Conservation (phyloP, 2,329 filamentous ascomycete genomes). For the Colletotrichum neosansevieriae region DNA sequence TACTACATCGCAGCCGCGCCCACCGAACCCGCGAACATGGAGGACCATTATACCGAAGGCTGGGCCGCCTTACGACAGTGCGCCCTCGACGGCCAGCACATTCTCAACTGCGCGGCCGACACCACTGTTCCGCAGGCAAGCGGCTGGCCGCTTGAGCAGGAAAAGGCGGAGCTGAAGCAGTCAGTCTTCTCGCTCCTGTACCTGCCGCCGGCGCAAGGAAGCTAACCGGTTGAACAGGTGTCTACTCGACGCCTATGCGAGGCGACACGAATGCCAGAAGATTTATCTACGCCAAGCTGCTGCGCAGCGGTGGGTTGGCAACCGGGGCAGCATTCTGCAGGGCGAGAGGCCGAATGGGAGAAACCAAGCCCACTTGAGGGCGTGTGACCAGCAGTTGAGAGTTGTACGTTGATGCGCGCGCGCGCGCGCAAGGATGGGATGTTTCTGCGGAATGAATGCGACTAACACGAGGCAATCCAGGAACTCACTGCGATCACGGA, state of each 20-base stretch:
- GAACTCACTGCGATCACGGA: slow-evolving; percentile 70
- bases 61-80: slow-evolving; percentile 74
- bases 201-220: background rate
- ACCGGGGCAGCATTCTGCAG: slow-evolving; percentile 65
- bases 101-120: slow-evolving; percentile 74
- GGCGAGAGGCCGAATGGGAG: slow-evolving; percentile 61
- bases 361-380: slow-evolving; percentile 62
- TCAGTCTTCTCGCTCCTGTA: slow-evolving; percentile 51
- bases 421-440: background rate
- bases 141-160: slow-evolving; percentile 70
- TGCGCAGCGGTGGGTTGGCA: slow-evolving; percentile 70
- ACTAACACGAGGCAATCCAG: slow-evolving; percentile 49
- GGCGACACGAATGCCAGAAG: slow-evolving; percentile 74
- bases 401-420: slow-evolving; percentile 56
- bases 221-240: slow-evolving; percentile 54
- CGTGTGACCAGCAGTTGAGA: slow-evolving; percentile 69
- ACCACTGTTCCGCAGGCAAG: slow-evolving; percentile 65
- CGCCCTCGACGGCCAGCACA: slow-evolving; percentile 71
- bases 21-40: slow-evolving; percentile 64
- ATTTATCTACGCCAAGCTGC: slow-evolving; percentile 72
- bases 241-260: slow-evolving; percentile 69
- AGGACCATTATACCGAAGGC: slow-evolving; percentile 73
- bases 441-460: background rate
- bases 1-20: slow-evolving; percentile 71
- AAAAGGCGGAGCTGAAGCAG: slow-evolving; percentile 73